phyloP scores from a whole-genome alignment of 257 asterid genomes.

The Gardenia jasminoides region DNA sequence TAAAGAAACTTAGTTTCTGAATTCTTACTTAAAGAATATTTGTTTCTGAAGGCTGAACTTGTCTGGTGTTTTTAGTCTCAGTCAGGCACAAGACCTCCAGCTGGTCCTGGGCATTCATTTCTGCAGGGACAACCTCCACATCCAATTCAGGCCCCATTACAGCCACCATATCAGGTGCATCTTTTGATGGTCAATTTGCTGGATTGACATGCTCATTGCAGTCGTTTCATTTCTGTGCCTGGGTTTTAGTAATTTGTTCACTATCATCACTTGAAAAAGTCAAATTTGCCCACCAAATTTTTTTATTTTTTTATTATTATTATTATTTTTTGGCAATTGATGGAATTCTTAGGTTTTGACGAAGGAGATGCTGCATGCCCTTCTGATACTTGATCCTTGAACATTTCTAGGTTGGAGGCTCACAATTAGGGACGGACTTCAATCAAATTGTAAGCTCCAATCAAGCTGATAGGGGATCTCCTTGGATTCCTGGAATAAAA shows the following conservation, averaged over 20 bases:
- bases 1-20: not conserved
- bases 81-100: conserved; percentile 63
- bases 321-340: no score
- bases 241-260: not conserved
- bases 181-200: conserved; percentile 18
- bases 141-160: conserved; percentile 61
- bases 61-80: conserved; percentile 37
- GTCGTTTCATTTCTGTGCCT: not conserved
- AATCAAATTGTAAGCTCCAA: conserved; percentile 67
- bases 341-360: not conserved
- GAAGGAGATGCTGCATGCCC: not conserved
- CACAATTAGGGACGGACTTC: conserved; percentile 74
- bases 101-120: conserved; percentile 68
- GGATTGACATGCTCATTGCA: not conserved
- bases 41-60: conserved; percentile 4
- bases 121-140: conserved; percentile 70
- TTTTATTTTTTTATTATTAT: no score
- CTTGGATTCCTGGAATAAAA: conserved; percentile 52
- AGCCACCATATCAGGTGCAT: conserved; percentile 72
- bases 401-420: conserved; percentile 54
- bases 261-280: not conserved
- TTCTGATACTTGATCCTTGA: conserved; percentile 5
- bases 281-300: not conserved
- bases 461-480: conserved; percentile 64
- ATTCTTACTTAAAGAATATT: no score